phyloP scores from a whole-genome alignment of 164 flowering plant species.

The Sextonia rubra region DNA sequence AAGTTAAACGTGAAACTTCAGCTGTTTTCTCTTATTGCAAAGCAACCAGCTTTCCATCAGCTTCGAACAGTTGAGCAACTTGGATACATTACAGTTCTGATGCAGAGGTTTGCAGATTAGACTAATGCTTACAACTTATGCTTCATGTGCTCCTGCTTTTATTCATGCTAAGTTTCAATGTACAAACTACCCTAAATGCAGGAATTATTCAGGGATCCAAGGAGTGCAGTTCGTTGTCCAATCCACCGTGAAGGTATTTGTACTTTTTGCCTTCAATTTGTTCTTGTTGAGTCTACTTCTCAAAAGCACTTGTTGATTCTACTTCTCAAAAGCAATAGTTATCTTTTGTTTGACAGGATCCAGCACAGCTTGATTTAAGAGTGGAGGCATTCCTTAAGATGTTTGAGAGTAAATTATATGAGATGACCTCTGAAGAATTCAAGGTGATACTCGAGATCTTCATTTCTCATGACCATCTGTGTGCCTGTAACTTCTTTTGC shows the following conservation, averaged over 20 bases:
- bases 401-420: constrained; percentile 71
- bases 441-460: constrained; percentile 36
- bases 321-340: too few relatives aligned
- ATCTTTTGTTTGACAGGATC: constrained; percentile 50
- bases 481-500: neutral
- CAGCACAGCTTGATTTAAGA: constrained; percentile 65
- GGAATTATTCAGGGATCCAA: constrained; percentile 74
- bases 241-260: constrained; percentile 74
- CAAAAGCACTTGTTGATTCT: constrained; percentile 5
- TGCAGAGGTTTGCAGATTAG: constrained; percentile 47
- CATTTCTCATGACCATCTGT: neutral
- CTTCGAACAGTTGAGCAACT: constrained; percentile 98
- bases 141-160: too few relatives aligned
- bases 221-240: constrained; percentile 84
- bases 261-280: neutral
- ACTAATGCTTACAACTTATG: too few relatives aligned
- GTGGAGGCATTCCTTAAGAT: constrained; percentile 70
- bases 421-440: constrained; percentile 73
- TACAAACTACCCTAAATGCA: constrained; percentile 18
- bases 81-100: constrained; percentile 80
- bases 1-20: constrained; percentile 77
- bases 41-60: constrained; percentile 93
- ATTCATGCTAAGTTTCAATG: neutral
- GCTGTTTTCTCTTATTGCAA: constrained; percentile 83
- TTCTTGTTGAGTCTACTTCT: neutral